These are phyloP conservation scores for Phytophthora sojae DNA, from an alignment of 352 stramenopile species.

Conservation along the genomic window DNA sequence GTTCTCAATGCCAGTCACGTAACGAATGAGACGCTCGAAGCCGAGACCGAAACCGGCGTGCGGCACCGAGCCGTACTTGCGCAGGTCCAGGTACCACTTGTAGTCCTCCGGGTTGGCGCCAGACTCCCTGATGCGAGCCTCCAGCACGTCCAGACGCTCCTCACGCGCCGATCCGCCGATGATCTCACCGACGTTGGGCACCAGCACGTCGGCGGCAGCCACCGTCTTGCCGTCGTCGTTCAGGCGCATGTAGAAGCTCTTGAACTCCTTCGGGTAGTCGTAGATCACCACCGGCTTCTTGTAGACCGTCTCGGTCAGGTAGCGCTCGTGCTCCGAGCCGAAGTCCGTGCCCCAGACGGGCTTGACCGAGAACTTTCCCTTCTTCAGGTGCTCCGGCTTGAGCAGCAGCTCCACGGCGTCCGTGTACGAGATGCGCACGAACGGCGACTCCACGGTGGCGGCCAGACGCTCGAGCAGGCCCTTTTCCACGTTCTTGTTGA, in stretches of 20 bases:
- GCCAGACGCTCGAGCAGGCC: slow-evolving; percentile 79
- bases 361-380: slow-evolving; percentile 90
- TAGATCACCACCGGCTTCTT: slow-evolving; percentile 97
- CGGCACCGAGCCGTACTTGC: slow-evolving; percentile 94
- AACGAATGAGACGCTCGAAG: slow-evolving; percentile 98
- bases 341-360: slow-evolving; percentile 96
- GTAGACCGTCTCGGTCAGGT: slow-evolving; percentile 92
- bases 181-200: slow-evolving; percentile 97
- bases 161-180: slow-evolving; percentile 98
- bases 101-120: slow-evolving; percentile 88
- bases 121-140: slow-evolving; percentile 73
- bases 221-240: slow-evolving; percentile 98
- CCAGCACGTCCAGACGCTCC: slow-evolving; percentile 93
- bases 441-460: slow-evolving; percentile 58
- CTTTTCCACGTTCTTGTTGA: slow-evolving; percentile 94
- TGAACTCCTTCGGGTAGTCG: slow-evolving; percentile 99
- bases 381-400: slow-evolving; percentile 80
- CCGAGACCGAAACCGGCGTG: slow-evolving; percentile 98
- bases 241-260: slow-evolving; percentile 99
- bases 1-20: slow-evolving; percentile 99
- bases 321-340: slow-evolving; percentile 97
- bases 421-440: slow-evolving; percentile 93
- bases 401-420: slow-evolving; percentile 95
- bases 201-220: slow-evolving; percentile 97
- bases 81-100: slow-evolving; percentile 98